Base-by-base conservation (phyloP, 2,329 filamentous ascomycete genomes). In the Aphanoascus verrucosus region DNA sequence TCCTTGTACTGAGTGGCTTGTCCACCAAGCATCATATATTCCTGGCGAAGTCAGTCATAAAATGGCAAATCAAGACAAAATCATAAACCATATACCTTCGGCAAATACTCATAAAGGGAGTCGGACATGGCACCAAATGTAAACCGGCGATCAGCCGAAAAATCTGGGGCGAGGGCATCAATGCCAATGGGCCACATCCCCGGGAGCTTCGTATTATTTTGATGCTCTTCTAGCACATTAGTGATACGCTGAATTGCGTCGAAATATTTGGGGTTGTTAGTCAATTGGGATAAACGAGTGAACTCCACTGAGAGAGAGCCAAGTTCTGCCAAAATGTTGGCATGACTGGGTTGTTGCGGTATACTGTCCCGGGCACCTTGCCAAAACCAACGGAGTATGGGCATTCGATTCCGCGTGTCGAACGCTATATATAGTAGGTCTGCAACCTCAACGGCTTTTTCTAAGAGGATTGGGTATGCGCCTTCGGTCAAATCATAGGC, bases 1-100 rank as follows among this genome's bases (percentile, higher is more conserved):
- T 77, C 77, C 57, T 77, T 74, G 67, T 94, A 94, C 43, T 62
- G 59, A 19, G 53, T 37, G 57, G 83, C 80, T 1, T 82, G 74
- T 0, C 88, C 89, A 54, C 87, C 86, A 1, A 94, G 78, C 4
- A 94, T 77, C 11, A 93, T 70, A 63, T 84, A 57, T 56, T 59
- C 49, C 57, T 59, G 49, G 28, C 34, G n/a, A 17, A 17, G 19
- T 53, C 35, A 53, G 51, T 15, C 7, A 5, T n/a, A 19, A 12
- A 9, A 35, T 28, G 31, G 28, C 20, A 28, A 28, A 28, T 4
- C 7, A 28, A 38, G 17, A n/a, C n/a, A 5, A 28, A 23, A 8
- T 7, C 15, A 38, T 32, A 12, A 43, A 28, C 23, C n/a, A 12
- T 34, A 85, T 72, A 90, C 74, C 64, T 82, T 80, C 0, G 78